Conservation (phyloP, 176 grass and related monocot genomes). For the Olyra latifolia region DNA sequence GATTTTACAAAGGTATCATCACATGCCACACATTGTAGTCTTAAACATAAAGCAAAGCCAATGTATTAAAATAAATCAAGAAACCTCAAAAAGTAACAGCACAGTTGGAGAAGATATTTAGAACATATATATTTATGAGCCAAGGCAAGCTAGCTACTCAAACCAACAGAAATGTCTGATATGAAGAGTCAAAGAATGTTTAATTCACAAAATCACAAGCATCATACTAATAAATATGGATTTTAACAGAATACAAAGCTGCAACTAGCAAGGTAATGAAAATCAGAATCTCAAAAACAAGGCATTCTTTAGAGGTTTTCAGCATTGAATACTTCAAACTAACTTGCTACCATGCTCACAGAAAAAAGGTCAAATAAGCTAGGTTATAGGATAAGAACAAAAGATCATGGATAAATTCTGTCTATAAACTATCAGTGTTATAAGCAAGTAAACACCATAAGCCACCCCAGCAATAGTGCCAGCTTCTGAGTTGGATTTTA, state of each 20-base stretch:
- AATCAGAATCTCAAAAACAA: background rate
- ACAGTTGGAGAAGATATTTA: background rate
- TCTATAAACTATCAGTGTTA: background rate
- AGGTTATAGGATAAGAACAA: background rate
- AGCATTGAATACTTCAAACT: background rate
- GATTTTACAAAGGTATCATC: constrained; percentile 3
- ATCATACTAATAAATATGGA: background rate
- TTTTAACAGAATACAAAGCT: background rate
- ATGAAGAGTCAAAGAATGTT: background rate
- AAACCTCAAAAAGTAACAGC: background rate
- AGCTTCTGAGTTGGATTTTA: background rate
- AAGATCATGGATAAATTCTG: background rate
- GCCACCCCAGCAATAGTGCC: background rate
- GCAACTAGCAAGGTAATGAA: background rate
- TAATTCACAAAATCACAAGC: background rate
- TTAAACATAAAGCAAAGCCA: constrained; percentile 15
- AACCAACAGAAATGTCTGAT: background rate
- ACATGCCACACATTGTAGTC: background rate
- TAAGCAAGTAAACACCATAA: background rate
- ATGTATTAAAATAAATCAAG: background rate
- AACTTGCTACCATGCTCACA: background rate
- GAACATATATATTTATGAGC: background rate
- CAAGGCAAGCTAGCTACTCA: background rate
- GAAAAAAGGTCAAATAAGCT: background rate
- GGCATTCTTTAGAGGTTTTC: background rate